Conservation (phyloP, 192 early-diverging fungal species). For the Paraglomus brasilianum region DNA sequence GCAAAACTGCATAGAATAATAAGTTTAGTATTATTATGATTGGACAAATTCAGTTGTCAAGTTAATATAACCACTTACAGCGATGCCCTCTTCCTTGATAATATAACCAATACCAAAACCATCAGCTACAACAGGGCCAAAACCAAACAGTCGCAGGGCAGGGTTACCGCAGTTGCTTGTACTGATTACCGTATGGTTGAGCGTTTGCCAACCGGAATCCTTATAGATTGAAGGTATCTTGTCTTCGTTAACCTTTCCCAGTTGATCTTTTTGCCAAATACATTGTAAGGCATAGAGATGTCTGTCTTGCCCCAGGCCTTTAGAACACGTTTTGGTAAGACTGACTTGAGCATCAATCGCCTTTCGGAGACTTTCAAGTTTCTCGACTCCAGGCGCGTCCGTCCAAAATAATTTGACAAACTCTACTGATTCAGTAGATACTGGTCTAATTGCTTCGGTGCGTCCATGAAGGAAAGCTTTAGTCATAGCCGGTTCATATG, state of each 20-base stretch:
- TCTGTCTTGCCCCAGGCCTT: conserved; percentile 82
- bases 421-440: conserved; percentile 58
- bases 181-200: conserved; percentile 66
- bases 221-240: conserved; percentile 47
- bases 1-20: conserved; percentile 35
- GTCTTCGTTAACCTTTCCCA: conserved; percentile 1
- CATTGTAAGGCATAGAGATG: conserved; percentile 82
- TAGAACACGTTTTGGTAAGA: conserved; percentile 66
- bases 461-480: conserved; percentile 74
- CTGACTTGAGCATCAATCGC: conserved; percentile 64
- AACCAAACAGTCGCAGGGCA: conserved; percentile 72
- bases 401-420: conserved; percentile 71
- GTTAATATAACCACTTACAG: too few relatives aligned
- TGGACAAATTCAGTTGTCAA: too few relatives aligned
- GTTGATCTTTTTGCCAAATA: conserved; percentile 50
- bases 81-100: conserved; percentile 51
- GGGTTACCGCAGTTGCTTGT: conserved; percentile 65
- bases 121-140: conserved; percentile 75
- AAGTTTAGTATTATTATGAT: not conserved
- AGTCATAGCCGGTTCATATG: conserved; percentile 80
- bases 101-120: conserved; percentile 89
- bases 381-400: conserved; percentile 36
- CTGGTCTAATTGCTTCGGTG: conserved; percentile 78
- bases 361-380: conserved; percentile 52
- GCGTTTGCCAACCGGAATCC: conserved; percentile 46